These are phyloP conservation scores for Herpetomonas tarakana DNA, from an alignment of 208 protist species.

Conservation along the genomic window DNA sequence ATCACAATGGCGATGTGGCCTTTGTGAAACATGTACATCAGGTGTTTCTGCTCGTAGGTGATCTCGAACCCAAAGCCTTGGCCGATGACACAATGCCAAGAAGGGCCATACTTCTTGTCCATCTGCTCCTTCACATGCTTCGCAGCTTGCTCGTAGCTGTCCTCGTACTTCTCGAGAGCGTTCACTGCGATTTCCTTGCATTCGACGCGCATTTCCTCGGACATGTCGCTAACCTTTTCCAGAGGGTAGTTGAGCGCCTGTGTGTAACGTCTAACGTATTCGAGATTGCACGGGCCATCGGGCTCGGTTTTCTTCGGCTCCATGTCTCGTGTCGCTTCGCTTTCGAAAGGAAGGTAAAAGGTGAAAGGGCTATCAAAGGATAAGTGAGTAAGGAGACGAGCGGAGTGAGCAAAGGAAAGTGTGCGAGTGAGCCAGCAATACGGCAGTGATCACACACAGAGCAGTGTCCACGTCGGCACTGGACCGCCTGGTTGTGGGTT, in stretches of 20 bases:
- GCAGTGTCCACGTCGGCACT: no score
- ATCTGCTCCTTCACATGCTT: constrained; percentile 94
- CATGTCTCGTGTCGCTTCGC: constrained; percentile 23
- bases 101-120: constrained; percentile 94
- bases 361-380: neutral
- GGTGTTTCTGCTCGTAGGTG: constrained; percentile 92
- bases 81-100: constrained; percentile 95
- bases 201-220: constrained; percentile 93
- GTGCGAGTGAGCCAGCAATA: no score
- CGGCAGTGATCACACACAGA: no score
- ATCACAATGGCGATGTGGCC: constrained; percentile 91
- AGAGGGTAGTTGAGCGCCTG: constrained; percentile 76
- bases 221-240: constrained; percentile 94
- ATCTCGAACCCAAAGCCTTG: constrained; percentile 95
- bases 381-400: no score
- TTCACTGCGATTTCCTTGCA: constrained; percentile 94
- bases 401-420: no score
- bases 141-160: constrained; percentile 92
- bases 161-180: constrained; percentile 90
- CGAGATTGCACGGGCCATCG: constrained; percentile 72
- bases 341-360: constrained; percentile 1
- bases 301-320: constrained; percentile 72
- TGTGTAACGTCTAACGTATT: constrained; percentile 80
- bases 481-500: no score
- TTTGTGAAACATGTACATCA: constrained; percentile 95